Percentiles rank a stretch among this genome's conserved stretches.
These are phyloP conservation scores for Ogataea minuta DNA, from an alignment of 805 yeast species.

Conservation along the genomic window DNA sequence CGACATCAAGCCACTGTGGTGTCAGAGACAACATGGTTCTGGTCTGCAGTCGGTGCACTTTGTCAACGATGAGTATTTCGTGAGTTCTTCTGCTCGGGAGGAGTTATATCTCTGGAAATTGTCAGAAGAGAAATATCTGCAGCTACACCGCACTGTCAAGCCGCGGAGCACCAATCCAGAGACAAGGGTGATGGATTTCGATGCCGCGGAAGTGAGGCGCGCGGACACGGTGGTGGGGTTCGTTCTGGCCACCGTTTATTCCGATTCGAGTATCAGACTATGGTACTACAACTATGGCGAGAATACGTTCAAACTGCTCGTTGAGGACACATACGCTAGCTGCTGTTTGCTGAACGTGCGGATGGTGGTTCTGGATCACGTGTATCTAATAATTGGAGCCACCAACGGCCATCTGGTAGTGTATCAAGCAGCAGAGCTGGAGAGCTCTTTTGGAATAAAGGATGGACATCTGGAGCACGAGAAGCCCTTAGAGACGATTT, in stretches of 20 bases:
- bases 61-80: constrained; percentile 47
- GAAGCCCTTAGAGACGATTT: not conserved
- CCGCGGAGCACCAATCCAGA: constrained; percentile 67
- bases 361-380: constrained; percentile 32
- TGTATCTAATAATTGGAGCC: constrained; percentile 55
- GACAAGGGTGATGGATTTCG: constrained; percentile 86
- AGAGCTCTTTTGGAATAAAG: constrained; percentile 12
- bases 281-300: constrained; percentile 49
- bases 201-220: constrained; percentile 38
- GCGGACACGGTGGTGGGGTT: constrained; percentile 38
- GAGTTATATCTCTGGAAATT: constrained; percentile 83
- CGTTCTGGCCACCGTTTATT: constrained; percentile 69
- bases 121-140: constrained; percentile 38
- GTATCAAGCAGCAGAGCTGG: constrained; percentile 48
- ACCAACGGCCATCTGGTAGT: constrained; percentile 79
- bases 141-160: constrained; percentile 50
- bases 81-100: constrained; percentile 78
- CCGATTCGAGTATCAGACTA: constrained; percentile 73
- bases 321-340: constrained; percentile 56
- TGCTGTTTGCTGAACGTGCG: constrained; percentile 74
- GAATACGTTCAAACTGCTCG: constrained; percentile 42
- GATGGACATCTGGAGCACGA: constrained; percentile 2
- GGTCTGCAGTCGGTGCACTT: constrained; percentile 79
- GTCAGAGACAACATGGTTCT: constrained; percentile 78
- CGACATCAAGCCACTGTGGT: constrained; percentile 47